phyloP scores from a whole-genome alignment of 352 stramenopile species.

The Saprolegnia diclina region DNA sequence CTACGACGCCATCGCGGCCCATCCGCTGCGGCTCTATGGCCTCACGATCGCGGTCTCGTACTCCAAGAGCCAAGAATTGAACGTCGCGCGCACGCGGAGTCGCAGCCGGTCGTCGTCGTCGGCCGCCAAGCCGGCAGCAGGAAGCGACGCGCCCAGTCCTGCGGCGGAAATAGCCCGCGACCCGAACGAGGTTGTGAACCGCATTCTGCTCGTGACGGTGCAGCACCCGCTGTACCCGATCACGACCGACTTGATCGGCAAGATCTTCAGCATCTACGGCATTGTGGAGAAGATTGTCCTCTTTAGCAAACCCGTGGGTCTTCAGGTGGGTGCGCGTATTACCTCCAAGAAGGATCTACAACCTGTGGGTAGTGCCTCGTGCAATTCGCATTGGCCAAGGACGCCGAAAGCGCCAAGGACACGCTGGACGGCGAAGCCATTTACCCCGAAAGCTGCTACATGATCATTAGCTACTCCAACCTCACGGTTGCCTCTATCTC shows the following conservation, averaged over 20 bases:
- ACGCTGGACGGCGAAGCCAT: slow-evolving; percentile 49
- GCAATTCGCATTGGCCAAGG: slow-evolving; percentile 42
- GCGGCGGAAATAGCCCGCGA: too few relatives aligned
- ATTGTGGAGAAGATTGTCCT: slow-evolving; percentile 55
- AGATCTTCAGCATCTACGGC: slow-evolving; percentile 46
- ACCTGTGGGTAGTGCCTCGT: slow-evolving; percentile 39
- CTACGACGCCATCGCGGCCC: neutral
- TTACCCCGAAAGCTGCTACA: slow-evolving; percentile 53
- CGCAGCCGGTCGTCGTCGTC: neutral
- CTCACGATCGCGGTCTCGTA: slow-evolving; percentile 34
- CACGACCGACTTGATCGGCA: slow-evolving; percentile 46
- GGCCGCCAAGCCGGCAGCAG: neutral
- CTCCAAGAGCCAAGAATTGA: slow-evolving; percentile 58
- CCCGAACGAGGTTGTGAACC: slow-evolving; percentile 33
- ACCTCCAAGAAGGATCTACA: slow-evolving; percentile 1
- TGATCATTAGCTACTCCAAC: slow-evolving; percentile 61
- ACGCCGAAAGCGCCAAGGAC: slow-evolving; percentile 40
- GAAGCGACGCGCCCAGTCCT: too few relatives aligned
- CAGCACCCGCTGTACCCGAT: slow-evolving; percentile 60
- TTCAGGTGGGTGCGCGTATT: slow-evolving; percentile 32
- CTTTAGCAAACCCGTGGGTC: slow-evolving; percentile 51
- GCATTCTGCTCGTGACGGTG: slow-evolving; percentile 60
- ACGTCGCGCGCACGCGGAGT: slow-evolving; percentile 32
- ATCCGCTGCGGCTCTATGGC: neutral
- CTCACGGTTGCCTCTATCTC: slow-evolving; percentile 31